Conservation (phyloP, 345 rosid genomes). For the Eutrema yunnanense region DNA sequence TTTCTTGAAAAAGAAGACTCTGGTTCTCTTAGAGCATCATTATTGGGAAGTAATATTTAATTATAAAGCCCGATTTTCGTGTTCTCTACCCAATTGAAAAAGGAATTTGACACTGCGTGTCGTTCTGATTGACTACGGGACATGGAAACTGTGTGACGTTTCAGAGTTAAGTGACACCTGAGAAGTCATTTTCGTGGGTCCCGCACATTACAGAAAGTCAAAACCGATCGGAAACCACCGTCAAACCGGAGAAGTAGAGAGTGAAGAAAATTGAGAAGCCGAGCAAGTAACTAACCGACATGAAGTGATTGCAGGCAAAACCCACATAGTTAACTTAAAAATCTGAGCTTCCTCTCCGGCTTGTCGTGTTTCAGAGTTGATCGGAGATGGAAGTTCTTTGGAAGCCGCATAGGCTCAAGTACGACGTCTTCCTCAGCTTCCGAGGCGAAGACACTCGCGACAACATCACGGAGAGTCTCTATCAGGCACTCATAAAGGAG, state of each 20-base stretch:
- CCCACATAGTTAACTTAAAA: too few species aligned
- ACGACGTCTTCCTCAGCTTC: slow-evolving; percentile 52
- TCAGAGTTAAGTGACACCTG: not conserved
- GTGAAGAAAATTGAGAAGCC: too few species aligned
- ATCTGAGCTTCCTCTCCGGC: too few species aligned
- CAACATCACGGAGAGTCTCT: slow-evolving; percentile 22
- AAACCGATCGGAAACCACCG: too few species aligned
- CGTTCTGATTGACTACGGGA: not conserved
- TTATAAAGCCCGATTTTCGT: too few species aligned
- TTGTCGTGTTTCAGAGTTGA: too few species aligned
- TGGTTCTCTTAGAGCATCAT: too few species aligned
- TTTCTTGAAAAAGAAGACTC: too few species aligned
- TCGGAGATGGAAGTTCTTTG: not conserved
- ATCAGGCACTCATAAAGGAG: not conserved
- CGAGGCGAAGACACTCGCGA: slow-evolving; percentile 49
- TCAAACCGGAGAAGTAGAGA: too few species aligned
- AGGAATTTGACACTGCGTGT: not conserved
- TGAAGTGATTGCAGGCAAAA: slow-evolving; percentile 14
- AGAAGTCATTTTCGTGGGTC: not conserved
- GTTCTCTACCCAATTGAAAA: too few species aligned
- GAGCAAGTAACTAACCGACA: not conserved
- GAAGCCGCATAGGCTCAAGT: slow-evolving; percentile 26
- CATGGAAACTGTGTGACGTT: slow-evolving; percentile 2
- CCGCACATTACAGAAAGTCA: too few species aligned
- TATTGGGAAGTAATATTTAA: too few species aligned